Evolutionary conservation across 1,139 yeast species (phyloP).

Genomic region (Diutina mesorugosa): DNA sequence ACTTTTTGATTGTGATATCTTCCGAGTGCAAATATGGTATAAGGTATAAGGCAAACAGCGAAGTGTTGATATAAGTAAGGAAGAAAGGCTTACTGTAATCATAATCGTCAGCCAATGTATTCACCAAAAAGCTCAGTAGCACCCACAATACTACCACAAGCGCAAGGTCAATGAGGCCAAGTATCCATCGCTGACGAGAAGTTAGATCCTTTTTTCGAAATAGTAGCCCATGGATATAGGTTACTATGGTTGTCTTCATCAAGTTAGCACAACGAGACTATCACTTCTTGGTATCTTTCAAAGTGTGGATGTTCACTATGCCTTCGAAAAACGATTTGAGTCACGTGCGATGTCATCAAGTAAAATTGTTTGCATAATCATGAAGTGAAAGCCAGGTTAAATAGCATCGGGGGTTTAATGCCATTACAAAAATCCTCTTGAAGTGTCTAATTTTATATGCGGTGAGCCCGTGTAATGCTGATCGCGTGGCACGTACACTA

Average conservation of each 20-base stretch:
- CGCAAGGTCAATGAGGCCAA: constrained; percentile 61
- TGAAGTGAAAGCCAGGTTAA: too few relatives aligned
- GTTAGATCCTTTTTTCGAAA: constrained; percentile 10
- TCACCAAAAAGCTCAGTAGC: constrained; percentile 67
- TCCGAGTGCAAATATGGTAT: constrained; percentile 39
- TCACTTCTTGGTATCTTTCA: neutral
- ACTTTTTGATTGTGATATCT: constrained; percentile 10
- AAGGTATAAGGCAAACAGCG: constrained; percentile 68
- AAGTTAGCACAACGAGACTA: neutral
- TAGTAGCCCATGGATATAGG: constrained; percentile 5
- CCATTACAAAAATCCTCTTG: too few relatives aligned
- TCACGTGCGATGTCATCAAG: neutral
- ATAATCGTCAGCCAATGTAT: constrained; percentile 54
- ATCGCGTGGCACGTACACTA: neutral
- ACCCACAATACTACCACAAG: constrained; percentile 85
- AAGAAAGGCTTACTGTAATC: constrained; percentile 84
- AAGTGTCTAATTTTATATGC: neutral
- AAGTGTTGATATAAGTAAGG: constrained; percentile 83
- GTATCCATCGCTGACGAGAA: constrained; percentile 43
- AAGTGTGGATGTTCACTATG: neutral
- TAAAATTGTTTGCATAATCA: too few relatives aligned
- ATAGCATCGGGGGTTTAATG: too few relatives aligned
- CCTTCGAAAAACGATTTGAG: neutral
- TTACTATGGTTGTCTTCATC: neutral
- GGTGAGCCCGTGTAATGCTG: neutral